These are phyloP conservation scores for Tuber magnatum DNA, from an alignment of 495 filamentous ascomycete genomes.

Conservation along the genomic window DNA sequence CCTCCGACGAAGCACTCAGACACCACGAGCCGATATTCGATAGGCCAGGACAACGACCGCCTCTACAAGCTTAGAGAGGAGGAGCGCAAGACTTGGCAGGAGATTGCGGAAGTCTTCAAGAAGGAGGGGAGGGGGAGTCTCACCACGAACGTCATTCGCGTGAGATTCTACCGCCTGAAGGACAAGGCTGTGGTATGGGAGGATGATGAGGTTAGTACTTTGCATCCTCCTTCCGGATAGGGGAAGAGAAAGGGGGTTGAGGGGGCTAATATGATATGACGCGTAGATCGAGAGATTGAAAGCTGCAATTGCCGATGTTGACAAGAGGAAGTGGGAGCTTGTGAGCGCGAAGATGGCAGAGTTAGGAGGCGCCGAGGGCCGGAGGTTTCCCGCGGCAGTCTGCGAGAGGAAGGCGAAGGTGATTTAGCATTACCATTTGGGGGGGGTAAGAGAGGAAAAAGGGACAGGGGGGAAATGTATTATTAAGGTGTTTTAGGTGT, in stretches of 20 bases:
- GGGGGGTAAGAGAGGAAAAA: not conserved
- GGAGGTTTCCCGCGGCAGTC: constrained; percentile 4
- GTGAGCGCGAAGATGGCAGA: constrained; percentile 10
- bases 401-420: constrained; percentile 12
- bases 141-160: not conserved
- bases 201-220: constrained; percentile 5
- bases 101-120: constrained; percentile 13
- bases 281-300: constrained; percentile 11
- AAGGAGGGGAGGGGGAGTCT: constrained; percentile 13
- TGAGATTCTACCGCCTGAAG: constrained; percentile 4
- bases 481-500: not conserved
- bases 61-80: constrained; percentile 6
- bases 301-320: constrained; percentile 11
- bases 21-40: not conserved
- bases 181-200: constrained; percentile 10
- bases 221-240: not conserved
- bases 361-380: not conserved
- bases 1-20: constrained; percentile 1
- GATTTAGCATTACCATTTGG: not conserved
- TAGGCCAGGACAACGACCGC: constrained; percentile 5
- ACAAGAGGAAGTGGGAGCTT: constrained; percentile 10
- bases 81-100: constrained; percentile 3
- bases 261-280: not conserved
- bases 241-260: not conserved
- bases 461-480: not conserved